Conservation (phyloP, 257 asterid species). For the Echites panduratus region DNA sequence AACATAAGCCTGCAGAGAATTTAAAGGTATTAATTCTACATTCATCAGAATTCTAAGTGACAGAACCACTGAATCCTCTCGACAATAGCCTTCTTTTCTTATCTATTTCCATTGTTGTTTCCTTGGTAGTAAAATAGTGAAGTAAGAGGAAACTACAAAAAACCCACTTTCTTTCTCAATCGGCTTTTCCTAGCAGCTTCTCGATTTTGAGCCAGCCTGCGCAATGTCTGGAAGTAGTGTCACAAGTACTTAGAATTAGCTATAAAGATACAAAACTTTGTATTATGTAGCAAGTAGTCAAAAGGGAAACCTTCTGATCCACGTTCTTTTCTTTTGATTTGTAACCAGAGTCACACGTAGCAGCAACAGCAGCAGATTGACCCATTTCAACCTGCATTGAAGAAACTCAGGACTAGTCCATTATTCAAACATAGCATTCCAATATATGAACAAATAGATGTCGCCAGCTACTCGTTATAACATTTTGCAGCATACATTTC, state of each 20-base stretch:
- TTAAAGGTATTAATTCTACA: constrained; percentile 4
- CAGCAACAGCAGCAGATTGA: constrained; percentile 40
- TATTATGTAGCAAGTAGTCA: constrained; percentile 4
- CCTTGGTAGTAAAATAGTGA: background rate
- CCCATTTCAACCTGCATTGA: constrained; percentile 60
- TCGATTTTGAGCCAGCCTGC: constrained; percentile 93
- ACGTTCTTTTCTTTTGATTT: constrained; percentile 60
- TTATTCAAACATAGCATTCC: background rate
- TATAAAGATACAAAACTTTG: constrained; percentile 9
- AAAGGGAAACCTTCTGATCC: constrained; percentile 64
- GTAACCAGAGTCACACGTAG: constrained; percentile 62
- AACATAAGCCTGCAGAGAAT: constrained; percentile 69
- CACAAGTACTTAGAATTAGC: constrained; percentile 18
- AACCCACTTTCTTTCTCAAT: constrained; percentile 77
- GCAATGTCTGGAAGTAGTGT: constrained; percentile 47
- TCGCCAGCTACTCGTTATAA: background rate
- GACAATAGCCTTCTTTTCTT: background rate
- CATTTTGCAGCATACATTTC: background rate
- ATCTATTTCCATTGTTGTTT: background rate
- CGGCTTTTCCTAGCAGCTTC: constrained; percentile 98
- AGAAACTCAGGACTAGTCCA: constrained; percentile 20
- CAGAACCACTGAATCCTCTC: background rate
- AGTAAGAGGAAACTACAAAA: background rate
- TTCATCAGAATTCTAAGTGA: background rate
- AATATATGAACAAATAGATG: background rate